Percentiles rank a stretch among this genome's conserved stretches.
These are phyloP conservation scores for Amanita subjunquillea DNA, from an alignment of 768 basidiomycete genomes.

Conservation along the genomic window DNA sequence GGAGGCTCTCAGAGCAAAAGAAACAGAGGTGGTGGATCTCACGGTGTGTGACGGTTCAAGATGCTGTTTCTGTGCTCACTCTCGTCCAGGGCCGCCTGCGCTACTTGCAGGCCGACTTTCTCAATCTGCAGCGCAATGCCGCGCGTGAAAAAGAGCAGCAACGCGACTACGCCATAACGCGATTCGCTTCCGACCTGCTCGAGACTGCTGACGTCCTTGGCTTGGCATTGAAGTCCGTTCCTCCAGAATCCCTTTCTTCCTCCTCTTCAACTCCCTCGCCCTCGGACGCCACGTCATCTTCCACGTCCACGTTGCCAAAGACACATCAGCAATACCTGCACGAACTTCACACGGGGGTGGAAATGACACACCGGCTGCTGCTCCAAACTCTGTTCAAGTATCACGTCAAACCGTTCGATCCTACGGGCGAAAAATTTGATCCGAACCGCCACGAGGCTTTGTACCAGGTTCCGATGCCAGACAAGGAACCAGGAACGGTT, in stretches of 20 bases:
- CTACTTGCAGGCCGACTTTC: conserved; percentile 90
- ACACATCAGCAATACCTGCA: conserved; percentile 45
- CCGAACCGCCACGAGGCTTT: conserved; percentile 94
- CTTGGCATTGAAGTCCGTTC: conserved; percentile 77
- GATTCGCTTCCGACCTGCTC: conserved; percentile 83
- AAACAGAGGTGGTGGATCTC: conserved; percentile 73
- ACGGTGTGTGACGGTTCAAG: conserved; percentile 40
- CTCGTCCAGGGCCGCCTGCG: conserved; percentile 67
- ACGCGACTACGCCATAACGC: conserved; percentile 85
- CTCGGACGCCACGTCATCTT: conserved; percentile 14
- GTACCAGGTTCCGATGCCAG: conserved; percentile 88
- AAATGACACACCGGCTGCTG: conserved; percentile 84
- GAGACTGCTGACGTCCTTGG: conserved; percentile 86
- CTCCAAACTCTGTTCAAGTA: conserved; percentile 87
- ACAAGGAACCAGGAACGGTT: conserved; percentile 80
- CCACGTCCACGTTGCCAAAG: conserved; percentile 35
- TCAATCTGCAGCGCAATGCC: conserved; percentile 89
- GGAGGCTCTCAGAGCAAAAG: conserved; percentile 70
- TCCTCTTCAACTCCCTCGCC: conserved; percentile 28
- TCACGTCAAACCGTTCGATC: conserved; percentile 86
- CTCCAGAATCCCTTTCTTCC: no score
- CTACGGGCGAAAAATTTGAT: conserved; percentile 87
- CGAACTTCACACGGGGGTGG: conserved; percentile 79
- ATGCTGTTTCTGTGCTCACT: conserved; percentile 7
- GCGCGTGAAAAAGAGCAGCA: conserved; percentile 88